A percentile compares a stretch with the other conserved stretches of the same genome.
Conservation (phyloP, 2,329 filamentous ascomycete genomes). For the Xylariaceae sp. region DNA sequence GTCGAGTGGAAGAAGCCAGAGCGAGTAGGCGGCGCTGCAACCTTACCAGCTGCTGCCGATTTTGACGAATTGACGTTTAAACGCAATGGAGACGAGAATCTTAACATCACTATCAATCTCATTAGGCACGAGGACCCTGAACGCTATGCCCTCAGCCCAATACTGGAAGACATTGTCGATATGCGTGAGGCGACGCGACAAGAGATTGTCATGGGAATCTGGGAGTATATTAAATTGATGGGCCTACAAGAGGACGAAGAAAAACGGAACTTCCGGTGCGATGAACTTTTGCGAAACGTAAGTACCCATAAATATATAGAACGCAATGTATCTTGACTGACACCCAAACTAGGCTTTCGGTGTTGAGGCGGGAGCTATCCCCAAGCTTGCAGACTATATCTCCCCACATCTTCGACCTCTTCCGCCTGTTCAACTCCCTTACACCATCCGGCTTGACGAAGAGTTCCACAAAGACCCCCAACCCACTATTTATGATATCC, state of each 20-base stretch:
- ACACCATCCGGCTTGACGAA: slow-evolving; percentile 92
- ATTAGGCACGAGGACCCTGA: slow-evolving; percentile 85
- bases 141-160: slow-evolving; percentile 78
- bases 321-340: slow-evolving; percentile 32
- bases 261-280: slow-evolving; percentile 89
- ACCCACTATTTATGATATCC: slow-evolving; percentile 88
- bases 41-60: slow-evolving; percentile 70
- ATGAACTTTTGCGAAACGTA: slow-evolving; percentile 80
- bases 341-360: slow-evolving; percentile 64
- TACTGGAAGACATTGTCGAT: slow-evolving; percentile 83
- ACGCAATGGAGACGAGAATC: slow-evolving; percentile 88
- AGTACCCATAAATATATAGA: slow-evolving; percentile 37
- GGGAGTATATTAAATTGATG: slow-evolving; percentile 91
- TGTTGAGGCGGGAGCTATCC: slow-evolving; percentile 82
- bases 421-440: slow-evolving; percentile 81
- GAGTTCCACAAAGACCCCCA: slow-evolving; percentile 76
- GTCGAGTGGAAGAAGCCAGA: slow-evolving; percentile 90
- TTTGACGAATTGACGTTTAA: slow-evolving; percentile 94
- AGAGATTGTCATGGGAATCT: slow-evolving; percentile 87
- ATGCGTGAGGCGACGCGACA: slow-evolving; percentile 85
- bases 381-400: slow-evolving; percentile 81
- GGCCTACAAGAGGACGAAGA: slow-evolving; percentile 93
- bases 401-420: slow-evolving; percentile 78
- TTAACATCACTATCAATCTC: slow-evolving; percentile 88
- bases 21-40: slow-evolving; percentile 57